Evolutionary conservation across 768 basidiomycete genomes (phyloP).

Genomic region (Xerocomellus chrysenteron): DNA sequence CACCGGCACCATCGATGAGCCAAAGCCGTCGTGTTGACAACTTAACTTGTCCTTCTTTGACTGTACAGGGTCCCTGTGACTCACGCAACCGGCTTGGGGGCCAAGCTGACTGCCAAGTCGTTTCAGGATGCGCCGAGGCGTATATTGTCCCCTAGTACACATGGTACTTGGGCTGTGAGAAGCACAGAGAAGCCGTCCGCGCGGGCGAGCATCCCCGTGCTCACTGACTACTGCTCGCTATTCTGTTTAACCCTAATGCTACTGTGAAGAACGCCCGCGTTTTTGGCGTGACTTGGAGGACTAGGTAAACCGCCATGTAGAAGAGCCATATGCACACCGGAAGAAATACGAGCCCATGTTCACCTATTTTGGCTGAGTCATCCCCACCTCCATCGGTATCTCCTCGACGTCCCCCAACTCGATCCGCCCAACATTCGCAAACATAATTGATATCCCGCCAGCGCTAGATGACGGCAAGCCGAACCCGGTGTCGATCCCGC

Average conservation of each 20-base stretch:
- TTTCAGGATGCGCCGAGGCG: no score
- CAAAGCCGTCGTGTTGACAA: no score
- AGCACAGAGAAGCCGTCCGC: no score
- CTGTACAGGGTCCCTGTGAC: no score
- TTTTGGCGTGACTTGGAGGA: not conserved
- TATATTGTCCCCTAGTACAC: no score
- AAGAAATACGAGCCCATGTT: not conserved
- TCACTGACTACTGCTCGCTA: not conserved
- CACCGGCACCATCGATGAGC: no score
- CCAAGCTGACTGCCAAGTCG: no score
- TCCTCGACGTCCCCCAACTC: not conserved
- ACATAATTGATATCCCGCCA: not conserved
- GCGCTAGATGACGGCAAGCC: not conserved
- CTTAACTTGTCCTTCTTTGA: no score
- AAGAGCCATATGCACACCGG: not conserved
- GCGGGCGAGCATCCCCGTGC: no score
- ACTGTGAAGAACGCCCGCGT: not conserved
- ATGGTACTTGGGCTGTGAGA: no score
- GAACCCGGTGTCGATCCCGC: not conserved
- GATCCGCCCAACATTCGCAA: no score
- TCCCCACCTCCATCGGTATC: not conserved
- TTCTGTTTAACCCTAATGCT: not conserved
- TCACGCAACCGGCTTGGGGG: no score
- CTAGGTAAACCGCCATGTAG: not conserved
- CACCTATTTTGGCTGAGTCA: not conserved